Conservation (phyloP, 768 basidiomycete species). For the Termitomyces sp. region DNA sequence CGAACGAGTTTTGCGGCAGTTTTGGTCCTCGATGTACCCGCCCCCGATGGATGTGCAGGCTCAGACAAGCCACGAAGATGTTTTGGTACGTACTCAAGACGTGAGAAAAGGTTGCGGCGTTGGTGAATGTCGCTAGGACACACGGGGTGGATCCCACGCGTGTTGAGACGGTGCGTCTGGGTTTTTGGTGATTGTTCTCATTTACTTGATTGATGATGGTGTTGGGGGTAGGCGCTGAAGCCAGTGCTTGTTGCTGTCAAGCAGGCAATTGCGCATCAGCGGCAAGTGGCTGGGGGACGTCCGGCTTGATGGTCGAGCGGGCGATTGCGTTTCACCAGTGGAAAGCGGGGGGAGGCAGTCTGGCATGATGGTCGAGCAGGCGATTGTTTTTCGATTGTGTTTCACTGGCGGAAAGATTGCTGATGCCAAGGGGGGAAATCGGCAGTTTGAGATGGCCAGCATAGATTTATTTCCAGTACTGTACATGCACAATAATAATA, state of each 20-base stretch:
- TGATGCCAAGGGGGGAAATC: too few relatives aligned
- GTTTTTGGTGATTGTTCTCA: too few relatives aligned
- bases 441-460: too few relatives aligned
- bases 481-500: too few relatives aligned
- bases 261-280: constrained; percentile 57
- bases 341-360: too few relatives aligned
- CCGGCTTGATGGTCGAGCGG: neutral
- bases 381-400: too few relatives aligned
- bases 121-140: constrained; percentile 58
- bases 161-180: constrained; percentile 55
- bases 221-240: constrained; percentile 57
- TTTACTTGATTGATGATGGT: too few relatives aligned
- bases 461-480: too few relatives aligned
- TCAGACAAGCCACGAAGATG: constrained; percentile 81
- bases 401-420: too few relatives aligned
- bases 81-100: constrained; percentile 74
- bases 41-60: constrained; percentile 44
- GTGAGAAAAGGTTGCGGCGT: constrained; percentile 72
- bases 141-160: constrained; percentile 57
- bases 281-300: constrained; percentile 24
- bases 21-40: constrained; percentile 87
- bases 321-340: too few relatives aligned
- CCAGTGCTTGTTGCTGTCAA: constrained; percentile 70
- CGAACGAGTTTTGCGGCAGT: constrained; percentile 97
- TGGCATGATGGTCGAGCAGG: too few relatives aligned